Conservation (phyloP, 495 filamentous ascomycete genomes). For the Penicillium roqueforti region DNA sequence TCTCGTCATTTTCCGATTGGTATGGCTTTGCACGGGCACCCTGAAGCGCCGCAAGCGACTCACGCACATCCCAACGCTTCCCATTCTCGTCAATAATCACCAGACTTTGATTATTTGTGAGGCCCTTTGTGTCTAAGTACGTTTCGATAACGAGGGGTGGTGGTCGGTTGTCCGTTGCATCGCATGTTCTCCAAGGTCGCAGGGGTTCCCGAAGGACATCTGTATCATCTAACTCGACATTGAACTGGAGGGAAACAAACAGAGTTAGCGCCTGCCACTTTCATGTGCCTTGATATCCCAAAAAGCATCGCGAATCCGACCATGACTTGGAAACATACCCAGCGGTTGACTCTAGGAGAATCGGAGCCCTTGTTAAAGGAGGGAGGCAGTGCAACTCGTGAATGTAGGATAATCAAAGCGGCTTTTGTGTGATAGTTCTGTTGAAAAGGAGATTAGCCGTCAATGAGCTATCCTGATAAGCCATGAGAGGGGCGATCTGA, state of each 20-base stretch:
- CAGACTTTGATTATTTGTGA: constrained; percentile 81
- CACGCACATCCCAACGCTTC: constrained; percentile 86
- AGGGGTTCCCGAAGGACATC: constrained; percentile 79
- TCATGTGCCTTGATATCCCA: not conserved
- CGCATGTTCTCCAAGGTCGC: constrained; percentile 70
- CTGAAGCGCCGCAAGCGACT: constrained; percentile 65
- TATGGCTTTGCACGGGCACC: constrained; percentile 29
- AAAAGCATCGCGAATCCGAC: not conserved
- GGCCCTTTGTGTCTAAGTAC: constrained; percentile 73
- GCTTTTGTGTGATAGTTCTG: constrained; percentile 92
- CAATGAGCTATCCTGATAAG: constrained; percentile 5
- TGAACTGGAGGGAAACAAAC: constrained; percentile 59
- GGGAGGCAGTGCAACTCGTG: constrained; percentile 66
- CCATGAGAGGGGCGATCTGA: not conserved
- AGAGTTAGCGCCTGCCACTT: constrained; percentile 14
- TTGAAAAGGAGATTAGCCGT: constrained; percentile 8
- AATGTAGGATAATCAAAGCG: constrained; percentile 77
- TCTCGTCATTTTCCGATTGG: constrained; percentile 49
- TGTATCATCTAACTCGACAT: constrained; percentile 88
- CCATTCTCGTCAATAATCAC: constrained; percentile 84
- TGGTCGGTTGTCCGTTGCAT: constrained; percentile 71
- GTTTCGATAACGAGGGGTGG: constrained; percentile 87
- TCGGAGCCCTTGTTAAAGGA: constrained; percentile 55
- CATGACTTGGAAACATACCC: constrained; percentile 60
- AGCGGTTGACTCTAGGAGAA: constrained; percentile 73